Base-by-base conservation (phyloP, 148 eudicot species). In the Oxyria digyna region DNA sequence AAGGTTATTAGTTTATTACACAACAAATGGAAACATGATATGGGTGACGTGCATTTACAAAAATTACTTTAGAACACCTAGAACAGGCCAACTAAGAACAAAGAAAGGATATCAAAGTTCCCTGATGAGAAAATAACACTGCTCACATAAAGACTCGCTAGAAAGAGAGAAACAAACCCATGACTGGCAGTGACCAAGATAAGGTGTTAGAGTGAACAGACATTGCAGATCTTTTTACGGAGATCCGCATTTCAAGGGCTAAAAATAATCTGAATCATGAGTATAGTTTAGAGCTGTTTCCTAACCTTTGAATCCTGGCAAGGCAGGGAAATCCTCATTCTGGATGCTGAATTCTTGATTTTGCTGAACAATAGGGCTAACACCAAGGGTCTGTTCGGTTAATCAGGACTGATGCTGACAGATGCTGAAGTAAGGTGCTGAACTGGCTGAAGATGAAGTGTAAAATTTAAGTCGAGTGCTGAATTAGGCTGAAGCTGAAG, bases 331-430 rank as follows among this genome's bases (percentile, higher is more conserved):
- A 81, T 94, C 99, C 84, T 94, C 99, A 73, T 87, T 90, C 75
- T 94, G 99, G 72, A 94, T 94, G 77, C 99, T 90, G 78, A 94
- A 94, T 74, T 94, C 99, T 76, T 90, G 99, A 78, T 90, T 94
- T 80, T 90, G 99, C 67, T 94, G 99, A 71, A 90, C 96, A 75
- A 93, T 87, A 33, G 99, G 93, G 74, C 96, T 87, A 72, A 88
- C 88, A 20, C 90, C 95, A n/a, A n/a, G n/a, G n/a, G n/a, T n/a
- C n/a, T n/a, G n/a, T n/a, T n/a, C n/a, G n/a, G n/a, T n/a, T n/a
- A n/a, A n/a, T n/a, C n/a, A n/a, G n/a, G n/a, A n/a, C n/a, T n/a
- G n/a, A n/a, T n/a, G n/a, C n/a, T n/a, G n/a, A n/a, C n/a, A n/a
- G n/a, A n/a, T n/a, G n/a, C n/a, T n/a, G n/a, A n/a, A n/a, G n/a